A percentile compares a stretch with the other conserved stretches of the same genome.
Evolutionary conservation across 2,329 filamentous ascomycete genomes (phyloP).

Genomic region (Spiromastix sp.): DNA sequence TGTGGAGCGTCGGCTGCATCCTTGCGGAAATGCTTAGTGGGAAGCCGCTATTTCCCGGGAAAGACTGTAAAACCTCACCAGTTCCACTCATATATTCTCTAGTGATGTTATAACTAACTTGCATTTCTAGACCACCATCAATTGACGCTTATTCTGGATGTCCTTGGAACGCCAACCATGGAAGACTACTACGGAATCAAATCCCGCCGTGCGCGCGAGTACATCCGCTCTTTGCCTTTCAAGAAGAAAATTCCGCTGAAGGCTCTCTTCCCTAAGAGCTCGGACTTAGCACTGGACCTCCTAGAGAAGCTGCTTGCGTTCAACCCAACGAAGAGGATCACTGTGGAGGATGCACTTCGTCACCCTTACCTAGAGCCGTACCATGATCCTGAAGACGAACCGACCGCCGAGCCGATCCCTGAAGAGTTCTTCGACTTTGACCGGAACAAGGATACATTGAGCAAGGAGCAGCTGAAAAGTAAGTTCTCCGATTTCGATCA

Average conservation of each 20-base stretch:
- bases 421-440: conserved; percentile 99
- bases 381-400: conserved; percentile 97
- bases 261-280: conserved; percentile 96
- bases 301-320: conserved; percentile 94
- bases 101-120: conserved; percentile 5
- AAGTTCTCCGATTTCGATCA: conserved; percentile 19
- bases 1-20: conserved; percentile 98
- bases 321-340: conserved; percentile 97
- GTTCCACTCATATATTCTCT: not conserved
- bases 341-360: conserved; percentile 91
- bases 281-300: conserved; percentile 86
- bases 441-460: conserved; percentile 98
- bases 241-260: conserved; percentile 99
- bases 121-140: conserved; percentile 75
- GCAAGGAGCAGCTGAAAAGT: conserved; percentile 97
- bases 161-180: conserved; percentile 97
- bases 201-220: conserved; percentile 90
- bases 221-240: conserved; percentile 94
- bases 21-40: conserved; percentile 97
- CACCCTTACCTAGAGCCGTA: conserved; percentile 98
- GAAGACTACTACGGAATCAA: conserved; percentile 99
- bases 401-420: conserved; percentile 88
- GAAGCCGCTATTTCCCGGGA: conserved; percentile 95
- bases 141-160: conserved; percentile 90
- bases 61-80: conserved; percentile 81